These are phyloP conservation scores for Kodamaea sp. DNA, from an alignment of 1,139 yeast genomes.

Conservation along the genomic window DNA sequence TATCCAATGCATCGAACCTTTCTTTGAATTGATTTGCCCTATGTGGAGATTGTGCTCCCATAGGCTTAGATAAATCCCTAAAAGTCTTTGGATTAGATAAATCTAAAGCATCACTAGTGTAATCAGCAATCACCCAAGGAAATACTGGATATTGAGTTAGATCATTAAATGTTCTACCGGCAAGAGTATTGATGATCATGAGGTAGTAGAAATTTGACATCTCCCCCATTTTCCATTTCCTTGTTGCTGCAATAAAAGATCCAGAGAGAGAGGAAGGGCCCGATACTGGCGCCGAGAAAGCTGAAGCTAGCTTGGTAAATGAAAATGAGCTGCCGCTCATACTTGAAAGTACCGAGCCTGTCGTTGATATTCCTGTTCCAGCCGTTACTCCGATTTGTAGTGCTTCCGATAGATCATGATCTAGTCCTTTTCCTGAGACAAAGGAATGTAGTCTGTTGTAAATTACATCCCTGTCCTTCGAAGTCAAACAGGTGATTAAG, in stretches of 20 bases:
- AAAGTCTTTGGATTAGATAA: slow-evolving; percentile 58
- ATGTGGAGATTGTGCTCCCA: slow-evolving; percentile 76
- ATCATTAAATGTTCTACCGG: slow-evolving; percentile 86
- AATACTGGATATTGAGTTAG: slow-evolving; percentile 86
- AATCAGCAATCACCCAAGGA: slow-evolving; percentile 88
- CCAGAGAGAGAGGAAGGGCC: slow-evolving; percentile 8
- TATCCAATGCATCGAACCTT: slow-evolving; percentile 64
- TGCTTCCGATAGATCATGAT: slow-evolving; percentile 53
- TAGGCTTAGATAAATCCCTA: slow-evolving; percentile 79
- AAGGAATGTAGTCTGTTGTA: slow-evolving; percentile 48
- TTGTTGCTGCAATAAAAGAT: slow-evolving; percentile 52
- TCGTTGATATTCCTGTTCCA: too few relatives aligned
- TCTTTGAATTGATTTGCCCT: slow-evolving; percentile 67
- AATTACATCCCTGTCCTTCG: slow-evolving; percentile 56
- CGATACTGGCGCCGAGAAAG: slow-evolving; percentile 25
- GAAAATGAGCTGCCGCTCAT: slow-evolving; percentile 17
- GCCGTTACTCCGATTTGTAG: slow-evolving; percentile 34
- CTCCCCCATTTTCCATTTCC: slow-evolving; percentile 72
- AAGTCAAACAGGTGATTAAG: slow-evolving; percentile 56
- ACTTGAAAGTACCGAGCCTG: slow-evolving; percentile 8
- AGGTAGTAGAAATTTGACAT: slow-evolving; percentile 80
- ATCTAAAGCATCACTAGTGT: slow-evolving; percentile 65
- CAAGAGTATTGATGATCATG: slow-evolving; percentile 75
- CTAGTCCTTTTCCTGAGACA: slow-evolving; percentile 50
- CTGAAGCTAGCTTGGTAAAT: slow-evolving; percentile 36